phyloP scores from a whole-genome alignment of 1,139 yeast genomes.

The Kurtzmaniella quercitrusa region DNA sequence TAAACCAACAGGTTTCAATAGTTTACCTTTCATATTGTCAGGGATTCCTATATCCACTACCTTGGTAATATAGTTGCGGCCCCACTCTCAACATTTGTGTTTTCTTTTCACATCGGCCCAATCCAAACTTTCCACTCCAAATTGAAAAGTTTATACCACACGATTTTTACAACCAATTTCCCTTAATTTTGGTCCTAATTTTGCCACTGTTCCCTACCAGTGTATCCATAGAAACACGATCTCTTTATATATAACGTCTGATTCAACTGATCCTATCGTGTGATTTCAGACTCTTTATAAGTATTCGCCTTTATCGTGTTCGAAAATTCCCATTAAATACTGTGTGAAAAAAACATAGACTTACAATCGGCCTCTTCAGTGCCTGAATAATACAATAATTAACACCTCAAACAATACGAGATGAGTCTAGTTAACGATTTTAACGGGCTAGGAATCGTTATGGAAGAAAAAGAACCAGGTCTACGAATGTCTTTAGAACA shows the following conservation, averaged over 20 bases:
- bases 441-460: slow-evolving; percentile 29
- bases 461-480: slow-evolving; percentile 21
- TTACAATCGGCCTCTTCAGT: too few species aligned
- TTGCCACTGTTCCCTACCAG: too few species aligned
- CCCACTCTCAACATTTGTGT: not conserved
- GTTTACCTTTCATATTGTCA: not conserved
- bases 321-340: too few species aligned
- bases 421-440: slow-evolving; percentile 11
- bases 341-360: too few species aligned
- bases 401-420: not conserved
- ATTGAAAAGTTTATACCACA: not conserved
- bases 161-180: not conserved
- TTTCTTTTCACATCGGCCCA: not conserved
- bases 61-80: not conserved
- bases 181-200: not conserved
- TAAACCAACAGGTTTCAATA: not conserved
- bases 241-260: too few species aligned
- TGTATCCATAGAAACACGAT: too few species aligned
- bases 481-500: slow-evolving; percentile 2
- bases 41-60: not conserved
- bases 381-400: not conserved
- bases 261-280: too few species aligned
- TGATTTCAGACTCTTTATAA: too few species aligned
- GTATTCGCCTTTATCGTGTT: too few species aligned
- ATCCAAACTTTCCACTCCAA: not conserved